Base-by-base conservation (phyloP, 352 stramenopile species). In the Lagenidium sp. region DNA sequence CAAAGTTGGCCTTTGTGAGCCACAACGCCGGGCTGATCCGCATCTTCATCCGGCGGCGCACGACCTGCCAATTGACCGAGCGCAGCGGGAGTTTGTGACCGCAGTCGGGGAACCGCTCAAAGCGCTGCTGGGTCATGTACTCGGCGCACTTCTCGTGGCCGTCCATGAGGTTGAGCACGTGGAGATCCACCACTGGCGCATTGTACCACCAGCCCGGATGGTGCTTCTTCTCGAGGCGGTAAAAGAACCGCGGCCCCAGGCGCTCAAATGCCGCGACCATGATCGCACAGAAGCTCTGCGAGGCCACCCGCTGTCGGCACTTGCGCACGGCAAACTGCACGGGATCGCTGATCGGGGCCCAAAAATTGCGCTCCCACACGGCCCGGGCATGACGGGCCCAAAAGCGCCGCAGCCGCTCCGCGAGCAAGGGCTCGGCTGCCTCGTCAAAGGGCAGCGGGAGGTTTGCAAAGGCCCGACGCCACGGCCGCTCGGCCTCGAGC, bases 1-100 rank as follows among this genome's bases (percentile, higher is more conserved):
- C n/a, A n/a, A n/a, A n/a, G n/a, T n/a, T n/a, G n/a, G n/a, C 28
- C 28, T 13, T 32, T 15, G 28, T 8, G 8, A 35, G 23, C 16
- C 52, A 50, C 42, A 13, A 3, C 28, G 28, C 28, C 15, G 36
- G 36, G 4, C 36, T 24, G 36, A 42, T 28, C 20, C 36, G 15
- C 28, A 13, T 8, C 8, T 32, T 32, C 8, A 13, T 32, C 8
- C 28, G 8, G 28, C 28, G 8, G 28, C 8, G 8, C 28, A 13
- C 8, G 15, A 32, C 8, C 28, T 15, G 8, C 28, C n/a, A n/a
- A n/a, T n/a, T n/a, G 28, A 8, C 8, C 28, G 15, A 13, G 28
- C 28, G 28, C 28, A 13, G 28, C 28, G 15, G 8, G 8, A 32
- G 28, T 32, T 13, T 15, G 28, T 32, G n/a, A n/a, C n/a, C 28